These are phyloP conservation scores for Solanum piurae DNA, from an alignment of 257 asterid genomes.

Conservation along the genomic window DNA sequence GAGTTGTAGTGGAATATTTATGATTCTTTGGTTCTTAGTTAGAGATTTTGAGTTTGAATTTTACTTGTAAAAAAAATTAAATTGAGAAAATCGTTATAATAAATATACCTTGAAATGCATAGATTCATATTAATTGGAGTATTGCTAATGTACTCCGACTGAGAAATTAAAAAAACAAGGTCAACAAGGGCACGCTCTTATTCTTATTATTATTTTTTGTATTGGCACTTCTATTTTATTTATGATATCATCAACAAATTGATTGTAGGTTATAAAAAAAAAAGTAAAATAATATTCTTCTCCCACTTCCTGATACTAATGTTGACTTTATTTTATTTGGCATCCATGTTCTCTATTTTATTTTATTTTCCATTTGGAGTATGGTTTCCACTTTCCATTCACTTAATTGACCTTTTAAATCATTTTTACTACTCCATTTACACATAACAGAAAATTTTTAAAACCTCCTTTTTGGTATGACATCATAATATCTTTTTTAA, in stretches of 20 bases:
- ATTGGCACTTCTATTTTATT: neutral
- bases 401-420: neutral
- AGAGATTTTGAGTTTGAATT: accelerated
- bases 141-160: neutral
- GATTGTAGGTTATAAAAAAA: neutral
- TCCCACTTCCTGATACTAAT: neutral
- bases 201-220: neutral
- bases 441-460: neutral
- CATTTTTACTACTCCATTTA: neutral
- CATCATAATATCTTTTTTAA: neutral
- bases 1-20: too few relatives aligned
- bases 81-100: accelerated
- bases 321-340: neutral
- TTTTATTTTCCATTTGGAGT: neutral
- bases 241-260: neutral
- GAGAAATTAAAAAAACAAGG: too few relatives aligned
- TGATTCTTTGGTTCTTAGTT: accelerated
- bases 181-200: neutral
- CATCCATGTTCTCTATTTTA: neutral
- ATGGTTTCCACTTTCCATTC: neutral
- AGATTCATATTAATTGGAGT: neutral
- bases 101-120: neutral
- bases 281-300: neutral
- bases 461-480: neutral
- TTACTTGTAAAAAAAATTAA: too few relatives aligned